Base-by-base conservation (phyloP, 306 rosid genomes). In the Sphenostylis stenocarpa region DNA sequence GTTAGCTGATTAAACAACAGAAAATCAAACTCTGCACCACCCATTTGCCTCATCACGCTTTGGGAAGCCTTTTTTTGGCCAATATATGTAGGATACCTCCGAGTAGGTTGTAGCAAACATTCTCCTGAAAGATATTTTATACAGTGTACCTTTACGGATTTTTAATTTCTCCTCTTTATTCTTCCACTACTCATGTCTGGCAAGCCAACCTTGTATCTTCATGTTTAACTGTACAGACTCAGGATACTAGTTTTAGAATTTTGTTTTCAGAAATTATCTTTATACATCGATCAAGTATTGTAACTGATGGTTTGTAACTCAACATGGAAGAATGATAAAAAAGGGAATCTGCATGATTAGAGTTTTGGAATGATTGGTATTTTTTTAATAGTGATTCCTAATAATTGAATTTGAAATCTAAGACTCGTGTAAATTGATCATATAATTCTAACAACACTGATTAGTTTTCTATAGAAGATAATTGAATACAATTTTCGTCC, bases 1-100 rank as follows among this genome's bases (percentile, higher is more conserved):
- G 16, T 49, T 16, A 73, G 69, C 43, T 26, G 72, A 63, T 60
- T 58, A 51, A 67, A 61, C 45, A 36, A 33, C 6, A 67, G 28
- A 66, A 56, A 70, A 83, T 76, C 72, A 41, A 74, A 44, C 36
- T 75, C 68, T 55, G 31, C 38, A 61, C 43, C 57, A 19, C 29
- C 44, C 47, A 65, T 64, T 49, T 57, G 71, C 70, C 44, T 52
- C 72, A 44, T 53, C 58, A 56, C n/a, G 70, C 51, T n/a, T 39
- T 67, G 45, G 41, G 26, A 24, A 45, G 41, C 36, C 41, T 45
- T 49, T 63, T n/a, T 49, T 76, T 17, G 80, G 80, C 39, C 28
- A 64, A 49, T 64, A 64, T 64, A 63, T 34, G 5, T 49, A 33
- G 61, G 70, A 31, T 61, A 72, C 31, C 26, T 61, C 62, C 65